Evolutionary conservation across 345 rosid genomes (phyloP).

Genomic region (Citrus inodora): DNA sequence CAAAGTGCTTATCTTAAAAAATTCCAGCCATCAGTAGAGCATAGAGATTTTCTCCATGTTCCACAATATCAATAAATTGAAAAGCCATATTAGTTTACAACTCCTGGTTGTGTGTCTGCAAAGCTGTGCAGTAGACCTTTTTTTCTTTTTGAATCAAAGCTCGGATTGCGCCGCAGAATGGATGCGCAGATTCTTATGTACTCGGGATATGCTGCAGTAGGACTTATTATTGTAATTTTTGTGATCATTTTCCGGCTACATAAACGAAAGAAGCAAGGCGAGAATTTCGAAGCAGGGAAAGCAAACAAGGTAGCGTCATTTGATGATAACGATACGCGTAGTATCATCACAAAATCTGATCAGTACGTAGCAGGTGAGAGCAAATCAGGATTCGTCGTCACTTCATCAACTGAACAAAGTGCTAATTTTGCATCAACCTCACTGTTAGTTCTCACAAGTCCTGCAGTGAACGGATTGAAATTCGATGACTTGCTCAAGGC

Average conservation of each 20-base stretch:
- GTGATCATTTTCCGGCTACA: constrained; percentile 16
- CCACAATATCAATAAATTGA: constrained; percentile 16
- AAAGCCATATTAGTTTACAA: not conserved
- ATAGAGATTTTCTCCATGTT: constrained; percentile 30
- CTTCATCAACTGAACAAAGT: constrained; percentile 29
- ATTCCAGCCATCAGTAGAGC: constrained; percentile 19
- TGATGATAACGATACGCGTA: constrained; percentile 21
- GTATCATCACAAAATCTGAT: constrained; percentile 16
- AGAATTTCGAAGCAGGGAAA: constrained; percentile 1
- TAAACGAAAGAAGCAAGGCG: constrained; percentile 18
- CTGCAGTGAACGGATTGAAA: constrained; percentile 33
- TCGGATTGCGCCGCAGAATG: constrained; percentile 22
- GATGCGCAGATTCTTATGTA: constrained; percentile 33
- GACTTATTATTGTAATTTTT: constrained; percentile 18
- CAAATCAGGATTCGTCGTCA: constrained; percentile 26
- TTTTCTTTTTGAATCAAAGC: constrained; percentile 13
- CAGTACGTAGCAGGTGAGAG: constrained; percentile 15
- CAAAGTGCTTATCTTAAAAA: not conserved
- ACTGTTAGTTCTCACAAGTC: constrained; percentile 45
- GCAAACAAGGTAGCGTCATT: constrained; percentile 25
- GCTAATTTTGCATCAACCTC: constrained; percentile 27
- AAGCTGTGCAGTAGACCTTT: constrained; percentile 6
- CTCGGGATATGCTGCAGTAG: constrained; percentile 42
- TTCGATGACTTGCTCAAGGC: constrained; percentile 58
- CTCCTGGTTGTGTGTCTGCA: not conserved